Evolutionary conservation across 352 stramenopile genomes (phyloP).

Genomic region (Phytophthora pisi): DNA sequence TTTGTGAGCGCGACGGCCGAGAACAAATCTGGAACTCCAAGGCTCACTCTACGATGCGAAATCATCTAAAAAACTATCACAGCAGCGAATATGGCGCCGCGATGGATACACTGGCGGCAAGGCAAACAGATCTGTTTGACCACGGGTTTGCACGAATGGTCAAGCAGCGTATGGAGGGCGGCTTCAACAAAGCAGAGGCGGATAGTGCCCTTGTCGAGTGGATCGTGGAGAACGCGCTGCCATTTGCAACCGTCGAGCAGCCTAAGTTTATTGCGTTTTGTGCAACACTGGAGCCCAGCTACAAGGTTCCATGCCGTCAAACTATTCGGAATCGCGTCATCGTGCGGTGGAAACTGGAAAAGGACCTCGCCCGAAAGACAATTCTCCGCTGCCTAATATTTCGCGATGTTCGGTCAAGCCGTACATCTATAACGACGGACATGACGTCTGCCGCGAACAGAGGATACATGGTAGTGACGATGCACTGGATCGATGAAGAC

Average conservation of each 20-base stretch:
- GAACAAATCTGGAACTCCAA: conserved; percentile 11
- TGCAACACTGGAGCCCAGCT: not conserved
- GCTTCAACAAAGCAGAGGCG: conserved; percentile 6
- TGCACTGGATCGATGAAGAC: conserved; percentile 16
- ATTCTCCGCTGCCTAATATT: not conserved
- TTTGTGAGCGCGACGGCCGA: not conserved
- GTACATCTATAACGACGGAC: conserved; percentile 18
- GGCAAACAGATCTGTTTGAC: conserved; percentile 11
- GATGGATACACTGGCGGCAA: not conserved
- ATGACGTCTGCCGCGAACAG: conserved; percentile 22
- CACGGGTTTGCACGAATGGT: conserved; percentile 4
- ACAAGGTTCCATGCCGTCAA: conserved; percentile 9
- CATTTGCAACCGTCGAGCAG: conserved; percentile 16
- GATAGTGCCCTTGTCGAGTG: conserved; percentile 10
- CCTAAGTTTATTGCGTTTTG: conserved; percentile 8
- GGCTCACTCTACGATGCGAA: conserved; percentile 17
- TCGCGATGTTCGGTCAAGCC: not conserved
- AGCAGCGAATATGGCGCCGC: not conserved
- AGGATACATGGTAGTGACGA: conserved; percentile 27
- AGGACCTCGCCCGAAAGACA: conserved; percentile 1
- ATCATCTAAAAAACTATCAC: conserved; percentile 9
- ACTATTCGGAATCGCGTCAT: conserved; percentile 13
- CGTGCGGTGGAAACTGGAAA: conserved; percentile 9
- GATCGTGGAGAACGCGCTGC: conserved; percentile 6
- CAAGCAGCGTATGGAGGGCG: conserved; percentile 2